phyloP scores from a whole-genome alignment of 169 alveolate species.

The Cryptosporidium tyzzeri region DNA sequence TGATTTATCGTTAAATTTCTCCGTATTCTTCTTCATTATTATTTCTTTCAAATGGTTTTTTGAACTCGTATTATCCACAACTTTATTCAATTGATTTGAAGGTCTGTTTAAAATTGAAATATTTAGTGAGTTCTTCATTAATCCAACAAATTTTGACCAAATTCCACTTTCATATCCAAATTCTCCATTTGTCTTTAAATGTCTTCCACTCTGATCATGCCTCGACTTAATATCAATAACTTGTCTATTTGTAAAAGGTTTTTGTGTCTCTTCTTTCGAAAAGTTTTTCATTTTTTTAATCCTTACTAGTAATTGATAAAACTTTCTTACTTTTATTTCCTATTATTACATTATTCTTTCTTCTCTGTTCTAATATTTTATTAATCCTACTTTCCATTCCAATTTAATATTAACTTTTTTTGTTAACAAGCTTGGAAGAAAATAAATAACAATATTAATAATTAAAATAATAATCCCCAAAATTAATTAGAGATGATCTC shows the following conservation, averaged over 20 bases:
- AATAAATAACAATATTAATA: too few relatives aligned
- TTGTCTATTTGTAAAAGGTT: constrained; percentile 53
- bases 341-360: background rate
- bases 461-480: too few relatives aligned
- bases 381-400: background rate
- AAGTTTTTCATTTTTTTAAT: constrained; percentile 27
- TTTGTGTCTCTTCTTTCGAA: constrained; percentile 40
- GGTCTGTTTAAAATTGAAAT: constrained; percentile 21
- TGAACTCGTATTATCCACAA: background rate
- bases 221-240: constrained; percentile 54
- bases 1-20: background rate
- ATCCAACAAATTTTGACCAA: constrained; percentile 61
- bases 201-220: background rate
- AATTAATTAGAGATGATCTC: too few relatives aligned
- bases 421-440: background rate
- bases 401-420: background rate
- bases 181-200: constrained; percentile 5
- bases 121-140: constrained; percentile 55
- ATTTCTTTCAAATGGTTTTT: constrained; percentile 47
- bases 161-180: constrained; percentile 45
- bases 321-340: background rate
- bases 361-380: background rate
- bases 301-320: background rate
- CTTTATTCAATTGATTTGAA: constrained; percentile 5
- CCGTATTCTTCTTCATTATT: constrained; percentile 10